A percentile compares a stretch with the other conserved stretches of the same genome.
phyloP scores from a whole-genome alignment of 257 asterid genomes.

The Jacaranda copaia region DNA sequence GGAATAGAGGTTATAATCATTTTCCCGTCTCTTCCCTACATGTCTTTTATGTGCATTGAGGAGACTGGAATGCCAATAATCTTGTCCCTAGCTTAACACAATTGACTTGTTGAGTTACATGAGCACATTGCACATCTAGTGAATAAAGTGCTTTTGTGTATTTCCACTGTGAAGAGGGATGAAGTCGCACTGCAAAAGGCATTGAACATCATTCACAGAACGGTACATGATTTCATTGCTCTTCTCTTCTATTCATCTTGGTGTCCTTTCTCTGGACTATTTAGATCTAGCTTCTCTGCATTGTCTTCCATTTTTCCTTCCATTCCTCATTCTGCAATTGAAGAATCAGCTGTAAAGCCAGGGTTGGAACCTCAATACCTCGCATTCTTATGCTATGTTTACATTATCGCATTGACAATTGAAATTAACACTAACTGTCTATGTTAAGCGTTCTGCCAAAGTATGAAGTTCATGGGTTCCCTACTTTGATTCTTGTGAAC shows the following conservation, averaged over 20 bases:
- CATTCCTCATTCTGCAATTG: slow-evolving; percentile 88
- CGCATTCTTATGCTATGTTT: slow-evolving; percentile 19
- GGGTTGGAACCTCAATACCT: slow-evolving; percentile 60
- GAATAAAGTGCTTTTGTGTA: slow-evolving; percentile 22
- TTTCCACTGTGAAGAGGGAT: slow-evolving; percentile 73
- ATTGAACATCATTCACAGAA: slow-evolving; percentile 68
- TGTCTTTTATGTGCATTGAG: slow-evolving; percentile 6
- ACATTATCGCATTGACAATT: slow-evolving; percentile 27
- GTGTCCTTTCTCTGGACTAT: slow-evolving; percentile 91
- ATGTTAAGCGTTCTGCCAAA: slow-evolving; percentile 87
- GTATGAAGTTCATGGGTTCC: slow-evolving; percentile 96
- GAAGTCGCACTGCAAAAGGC: slow-evolving; percentile 85
- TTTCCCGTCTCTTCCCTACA: background rate
- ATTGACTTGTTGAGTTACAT: slow-evolving; percentile 7
- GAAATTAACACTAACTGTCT: slow-evolving; percentile 30
- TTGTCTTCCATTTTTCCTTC: slow-evolving; percentile 83
- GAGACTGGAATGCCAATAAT: background rate
- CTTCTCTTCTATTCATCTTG: slow-evolving; percentile 93
- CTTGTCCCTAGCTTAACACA: background rate
- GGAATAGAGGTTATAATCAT: background rate
- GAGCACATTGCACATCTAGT: slow-evolving; percentile 12
- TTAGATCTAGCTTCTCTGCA: slow-evolving; percentile 72
- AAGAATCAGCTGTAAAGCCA: slow-evolving; percentile 93
- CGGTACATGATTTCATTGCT: slow-evolving; percentile 71
- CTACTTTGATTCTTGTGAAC: slow-evolving; percentile 78